Conservation (phyloP, 1,284 basidiomycete species). For the Singerocomus rubriflavus region DNA sequence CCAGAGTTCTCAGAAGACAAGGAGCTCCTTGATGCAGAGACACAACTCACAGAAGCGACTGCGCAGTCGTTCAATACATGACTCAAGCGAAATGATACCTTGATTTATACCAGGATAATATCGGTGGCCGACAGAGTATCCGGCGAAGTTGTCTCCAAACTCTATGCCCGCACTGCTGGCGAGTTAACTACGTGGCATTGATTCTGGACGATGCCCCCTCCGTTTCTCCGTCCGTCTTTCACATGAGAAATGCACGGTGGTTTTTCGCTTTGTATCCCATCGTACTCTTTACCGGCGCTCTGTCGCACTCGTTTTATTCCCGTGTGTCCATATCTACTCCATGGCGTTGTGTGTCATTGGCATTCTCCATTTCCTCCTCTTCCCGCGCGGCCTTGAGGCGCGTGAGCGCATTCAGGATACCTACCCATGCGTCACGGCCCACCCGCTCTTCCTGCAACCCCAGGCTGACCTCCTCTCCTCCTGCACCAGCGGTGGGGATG, state of each 20-base stretch:
- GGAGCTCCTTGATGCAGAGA: slow-evolving; percentile 58
- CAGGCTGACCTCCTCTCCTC: slow-evolving; percentile 38
- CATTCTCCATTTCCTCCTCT: slow-evolving; percentile 25
- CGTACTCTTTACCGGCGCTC: slow-evolving; percentile 8
- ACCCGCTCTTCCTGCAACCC: slow-evolving; percentile 76
- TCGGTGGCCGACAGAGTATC: slow-evolving; percentile 10
- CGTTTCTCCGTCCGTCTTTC: slow-evolving; percentile 1
- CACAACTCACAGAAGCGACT: slow-evolving; percentile 49
- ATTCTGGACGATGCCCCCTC: background rate
- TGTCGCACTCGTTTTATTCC: slow-evolving; percentile 13
- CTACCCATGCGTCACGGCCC: slow-evolving; percentile 73
- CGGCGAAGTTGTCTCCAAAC: slow-evolving; percentile 16
- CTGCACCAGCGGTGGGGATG: slow-evolving; percentile 47
- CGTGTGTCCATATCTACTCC: slow-evolving; percentile 22
- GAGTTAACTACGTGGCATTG: slow-evolving; percentile 8
- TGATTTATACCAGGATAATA: slow-evolving; percentile 23
- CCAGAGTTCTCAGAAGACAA: slow-evolving; percentile 47
- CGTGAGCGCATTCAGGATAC: slow-evolving; percentile 62
- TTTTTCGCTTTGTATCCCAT: background rate
- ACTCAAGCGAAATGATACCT: background rate
- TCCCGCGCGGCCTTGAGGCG: slow-evolving; percentile 51
- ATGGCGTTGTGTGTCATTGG: slow-evolving; percentile 8
- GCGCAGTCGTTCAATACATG: slow-evolving; percentile 26
- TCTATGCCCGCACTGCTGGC: slow-evolving; percentile 23
- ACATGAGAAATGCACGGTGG: background rate